phyloP scores from a whole-genome alignment of 1,284 basidiomycete genomes.

The Ceratobasidium sp. region DNA sequence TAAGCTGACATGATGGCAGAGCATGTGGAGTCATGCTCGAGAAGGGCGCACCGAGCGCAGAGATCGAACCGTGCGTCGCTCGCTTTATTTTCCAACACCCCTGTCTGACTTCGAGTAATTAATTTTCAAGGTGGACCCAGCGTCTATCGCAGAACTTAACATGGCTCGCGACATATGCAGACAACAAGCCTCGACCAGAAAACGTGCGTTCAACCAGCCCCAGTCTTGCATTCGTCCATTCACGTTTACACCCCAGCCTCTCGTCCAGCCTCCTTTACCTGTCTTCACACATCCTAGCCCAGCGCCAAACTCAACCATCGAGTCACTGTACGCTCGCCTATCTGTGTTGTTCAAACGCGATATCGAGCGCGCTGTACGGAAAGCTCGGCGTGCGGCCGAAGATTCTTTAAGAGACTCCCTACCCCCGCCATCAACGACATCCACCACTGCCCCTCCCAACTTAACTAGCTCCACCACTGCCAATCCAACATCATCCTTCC shows the following conservation, averaged over 20 bases:
- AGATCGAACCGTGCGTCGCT: conserved; percentile 35
- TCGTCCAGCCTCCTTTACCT: conserved; percentile 18
- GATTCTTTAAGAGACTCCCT: conserved; percentile 24
- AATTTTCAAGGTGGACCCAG: conserved; percentile 17
- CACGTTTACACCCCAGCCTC: background rate
- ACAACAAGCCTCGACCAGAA: conserved; percentile 37
- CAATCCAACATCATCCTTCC: too few relatives aligned
- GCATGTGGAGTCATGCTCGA: conserved; percentile 36
- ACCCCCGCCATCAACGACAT: background rate
- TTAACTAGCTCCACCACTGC: too few relatives aligned
- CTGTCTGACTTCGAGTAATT: background rate
- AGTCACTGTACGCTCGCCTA: conserved; percentile 31
- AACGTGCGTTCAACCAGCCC: conserved; percentile 11
- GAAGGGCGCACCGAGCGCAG: conserved; percentile 13
- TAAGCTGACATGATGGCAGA: background rate
- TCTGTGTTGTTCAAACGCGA: conserved; percentile 32
- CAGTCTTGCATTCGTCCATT: too few relatives aligned
- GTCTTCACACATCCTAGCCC: conserved; percentile 36
- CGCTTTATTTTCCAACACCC: too few relatives aligned
- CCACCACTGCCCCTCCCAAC: background rate
- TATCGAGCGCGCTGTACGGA: conserved; percentile 31
- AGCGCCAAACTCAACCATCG: conserved; percentile 36
- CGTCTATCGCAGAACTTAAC: conserved; percentile 39
- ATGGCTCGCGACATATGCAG: conserved; percentile 40
- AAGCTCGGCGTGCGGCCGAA: conserved; percentile 34